phyloP scores from a whole-genome alignment of 306 rosid genomes.

The Vigna angularis region DNA sequence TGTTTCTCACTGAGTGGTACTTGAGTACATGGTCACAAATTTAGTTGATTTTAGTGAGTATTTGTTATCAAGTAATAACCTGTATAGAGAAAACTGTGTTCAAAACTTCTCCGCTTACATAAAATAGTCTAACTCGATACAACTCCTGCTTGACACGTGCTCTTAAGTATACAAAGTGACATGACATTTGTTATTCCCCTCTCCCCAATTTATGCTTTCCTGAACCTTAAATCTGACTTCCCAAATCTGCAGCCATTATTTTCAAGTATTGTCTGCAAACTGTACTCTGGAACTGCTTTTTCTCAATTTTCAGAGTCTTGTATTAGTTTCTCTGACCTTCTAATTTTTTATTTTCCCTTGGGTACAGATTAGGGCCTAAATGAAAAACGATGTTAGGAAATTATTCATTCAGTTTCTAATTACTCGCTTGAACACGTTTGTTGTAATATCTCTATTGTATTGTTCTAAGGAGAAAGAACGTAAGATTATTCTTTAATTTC shows the following conservation, averaged over 20 bases:
- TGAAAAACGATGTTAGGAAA: too few relatives aligned
- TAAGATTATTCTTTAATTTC: too few relatives aligned
- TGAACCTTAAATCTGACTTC: background rate
- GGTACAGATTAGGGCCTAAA: too few relatives aligned
- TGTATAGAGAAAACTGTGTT: constrained; percentile 37
- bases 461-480: too few relatives aligned
- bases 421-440: too few relatives aligned
- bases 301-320: too few relatives aligned
- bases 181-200: background rate
- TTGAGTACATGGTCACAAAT: constrained; percentile 37
- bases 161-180: background rate
- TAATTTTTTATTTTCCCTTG: too few relatives aligned
- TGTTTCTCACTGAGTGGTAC: constrained; percentile 40
- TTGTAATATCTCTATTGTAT: too few relatives aligned
- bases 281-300: too few relatives aligned
- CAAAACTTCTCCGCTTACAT: constrained; percentile 7
- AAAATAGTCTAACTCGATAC: constrained; percentile 14
- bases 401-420: too few relatives aligned
- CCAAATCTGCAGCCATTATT: background rate
- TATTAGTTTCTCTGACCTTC: background rate
- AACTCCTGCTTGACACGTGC: background rate
- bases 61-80: constrained; percentile 42
- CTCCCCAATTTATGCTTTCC: background rate
- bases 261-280: too few relatives aligned
- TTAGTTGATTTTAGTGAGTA: constrained; percentile 45